Conservation (phyloP, 2,329 filamentous ascomycete genomes). For the Fusarium poae region DNA sequence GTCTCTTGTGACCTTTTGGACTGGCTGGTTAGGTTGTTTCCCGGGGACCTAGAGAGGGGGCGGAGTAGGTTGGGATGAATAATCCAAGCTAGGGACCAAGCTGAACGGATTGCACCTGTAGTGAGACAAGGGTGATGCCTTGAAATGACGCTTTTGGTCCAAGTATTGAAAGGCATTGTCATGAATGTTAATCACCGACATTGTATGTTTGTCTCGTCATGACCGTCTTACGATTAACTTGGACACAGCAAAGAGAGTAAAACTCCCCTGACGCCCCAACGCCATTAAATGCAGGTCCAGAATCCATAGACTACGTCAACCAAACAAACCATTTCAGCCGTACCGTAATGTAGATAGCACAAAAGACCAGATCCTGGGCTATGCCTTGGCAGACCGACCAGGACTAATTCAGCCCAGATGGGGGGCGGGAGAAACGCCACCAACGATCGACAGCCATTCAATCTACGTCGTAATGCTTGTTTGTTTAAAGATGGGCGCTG, state of each 20-base stretch:
- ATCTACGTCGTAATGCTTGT: not conserved
- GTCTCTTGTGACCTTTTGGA: constrained; percentile 26
- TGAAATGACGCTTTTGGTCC: not conserved
- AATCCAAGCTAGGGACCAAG: constrained; percentile 1
- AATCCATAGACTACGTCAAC: constrained; percentile 17
- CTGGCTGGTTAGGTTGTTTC: constrained; percentile 1
- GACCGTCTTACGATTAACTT: not conserved
- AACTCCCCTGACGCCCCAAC: not conserved
- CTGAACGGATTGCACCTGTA: constrained; percentile 21
- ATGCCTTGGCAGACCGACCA: constrained; percentile 15
- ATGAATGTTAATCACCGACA: not conserved
- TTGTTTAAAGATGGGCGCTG: constrained; percentile 24
- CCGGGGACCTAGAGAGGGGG: constrained; percentile 9
- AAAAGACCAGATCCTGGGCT: constrained; percentile 9
- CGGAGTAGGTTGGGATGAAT: constrained; percentile 15
- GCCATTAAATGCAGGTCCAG: constrained; percentile 34
- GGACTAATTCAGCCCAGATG: constrained; percentile 15
- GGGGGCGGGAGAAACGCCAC: constrained; percentile 29
- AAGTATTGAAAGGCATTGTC: constrained; percentile 8
- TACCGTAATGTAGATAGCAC: constrained; percentile 13
- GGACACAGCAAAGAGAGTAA: not conserved
- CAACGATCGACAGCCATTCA: not conserved
- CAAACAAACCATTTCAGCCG: constrained; percentile 17
- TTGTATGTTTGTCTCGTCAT: not conserved
- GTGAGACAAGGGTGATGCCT: constrained; percentile 23